Percentiles rank a stretch among this genome's conserved stretches.
Conservation (phyloP, 805 yeast species). For the Lipomyces chichibuensis region DNA sequence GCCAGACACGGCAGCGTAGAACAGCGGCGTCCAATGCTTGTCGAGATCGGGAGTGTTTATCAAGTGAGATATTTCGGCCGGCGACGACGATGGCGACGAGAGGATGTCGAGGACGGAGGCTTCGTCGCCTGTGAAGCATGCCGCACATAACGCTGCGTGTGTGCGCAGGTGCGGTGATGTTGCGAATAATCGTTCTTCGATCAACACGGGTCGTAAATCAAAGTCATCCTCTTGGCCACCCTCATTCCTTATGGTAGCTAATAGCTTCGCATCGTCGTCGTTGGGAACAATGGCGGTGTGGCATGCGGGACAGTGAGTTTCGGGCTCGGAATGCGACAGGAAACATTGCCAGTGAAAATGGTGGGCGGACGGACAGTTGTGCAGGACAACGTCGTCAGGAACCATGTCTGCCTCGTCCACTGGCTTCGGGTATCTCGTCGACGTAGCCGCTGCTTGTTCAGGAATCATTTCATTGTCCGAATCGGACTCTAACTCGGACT, state of each 20-base stretch:
- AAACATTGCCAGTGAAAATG: constrained; percentile 34
- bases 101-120: constrained; percentile 25
- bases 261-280: constrained; percentile 7
- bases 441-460: background rate
- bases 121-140: constrained; percentile 34
- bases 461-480: background rate
- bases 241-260: constrained; percentile 28
- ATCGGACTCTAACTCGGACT: constrained; percentile 15
- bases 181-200: constrained; percentile 23
- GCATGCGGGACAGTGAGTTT: constrained; percentile 27
- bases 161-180: constrained; percentile 21
- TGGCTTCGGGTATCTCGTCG: background rate
- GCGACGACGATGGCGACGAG: background rate
- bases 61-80: constrained; percentile 9
- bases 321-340: constrained; percentile 26
- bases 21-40: constrained; percentile 32
- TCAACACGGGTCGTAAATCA: constrained; percentile 21
- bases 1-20: constrained; percentile 31
- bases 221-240: constrained; percentile 27
- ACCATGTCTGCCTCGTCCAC: background rate
- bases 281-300: constrained; percentile 12
- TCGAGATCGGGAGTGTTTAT: constrained; percentile 9
- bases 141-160: constrained; percentile 29
- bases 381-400: constrained; percentile 28
- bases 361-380: constrained; percentile 22